Conservation (phyloP, 140 eudicot species). For the Ambrosia hybrid region DNA sequence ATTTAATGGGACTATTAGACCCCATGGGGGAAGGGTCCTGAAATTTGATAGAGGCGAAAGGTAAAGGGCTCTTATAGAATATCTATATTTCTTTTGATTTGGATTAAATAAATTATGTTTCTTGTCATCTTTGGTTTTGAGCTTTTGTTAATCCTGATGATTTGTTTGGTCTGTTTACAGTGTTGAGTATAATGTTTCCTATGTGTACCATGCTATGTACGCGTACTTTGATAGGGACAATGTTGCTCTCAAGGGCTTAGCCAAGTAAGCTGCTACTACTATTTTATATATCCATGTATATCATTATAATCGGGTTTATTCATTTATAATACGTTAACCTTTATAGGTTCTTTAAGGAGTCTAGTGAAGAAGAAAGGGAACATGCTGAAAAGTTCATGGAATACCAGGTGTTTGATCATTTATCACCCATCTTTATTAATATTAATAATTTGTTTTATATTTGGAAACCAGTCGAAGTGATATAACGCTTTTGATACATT, state of each 20-base stretch:
- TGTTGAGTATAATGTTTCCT: constrained; percentile 90
- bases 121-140: constrained; percentile 7
- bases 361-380: no score
- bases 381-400: no score
- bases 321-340: no score
- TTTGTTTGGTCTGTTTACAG: constrained; percentile 33
- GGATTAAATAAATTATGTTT: background rate
- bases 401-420: no score
- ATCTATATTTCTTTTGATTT: background rate
- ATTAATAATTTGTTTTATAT: background rate
- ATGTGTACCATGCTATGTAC: constrained; percentile 87
- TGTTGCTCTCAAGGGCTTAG: constrained; percentile 87
- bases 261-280: constrained; percentile 52
- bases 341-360: no score
- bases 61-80: no score
- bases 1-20: no score
- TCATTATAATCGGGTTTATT: no score
- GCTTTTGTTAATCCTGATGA: constrained; percentile 14
- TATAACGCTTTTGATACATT: background rate
- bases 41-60: no score
- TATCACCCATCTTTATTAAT: background rate
- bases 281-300: background rate
- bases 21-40: no score
- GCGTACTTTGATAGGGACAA: constrained; percentile 92
- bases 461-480: constrained; percentile 6